A percentile compares a stretch with the other conserved stretches of the same genome.
These are phyloP conservation scores for Pseudotsuga menziesii DNA, from an alignment of 75 land plant genomes.

Conservation along the genomic window DNA sequence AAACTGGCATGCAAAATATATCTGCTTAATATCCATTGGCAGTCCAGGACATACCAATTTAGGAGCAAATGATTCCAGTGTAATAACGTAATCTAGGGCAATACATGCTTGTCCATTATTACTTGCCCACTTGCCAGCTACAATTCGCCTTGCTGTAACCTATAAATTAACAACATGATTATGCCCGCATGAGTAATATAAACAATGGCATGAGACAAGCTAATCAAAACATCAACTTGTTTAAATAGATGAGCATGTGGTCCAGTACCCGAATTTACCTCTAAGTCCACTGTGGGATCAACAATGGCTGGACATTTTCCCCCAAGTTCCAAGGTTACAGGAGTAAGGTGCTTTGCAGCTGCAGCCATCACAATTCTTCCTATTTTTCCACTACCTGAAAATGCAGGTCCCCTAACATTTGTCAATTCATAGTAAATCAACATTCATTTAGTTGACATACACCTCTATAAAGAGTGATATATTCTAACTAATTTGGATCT, in stretches of 20 bases:
- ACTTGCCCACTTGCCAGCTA: constrained; percentile 77
- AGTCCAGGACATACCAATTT: constrained; percentile 56
- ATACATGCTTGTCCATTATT: constrained; percentile 97
- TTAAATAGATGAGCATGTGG: neutral
- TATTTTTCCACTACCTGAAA: constrained; percentile 69
- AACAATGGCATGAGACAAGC: neutral
- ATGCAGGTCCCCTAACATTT: neutral
- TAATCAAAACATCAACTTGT: neutral
- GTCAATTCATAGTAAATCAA: neutral
- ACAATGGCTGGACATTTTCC: constrained; percentile 88
- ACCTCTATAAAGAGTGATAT: neutral
- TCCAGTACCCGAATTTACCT: constrained; percentile 32
- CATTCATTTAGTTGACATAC: neutral
- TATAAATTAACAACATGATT: constrained; percentile 12
- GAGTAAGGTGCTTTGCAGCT: constrained; percentile 96
- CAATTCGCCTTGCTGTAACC: constrained; percentile 82
- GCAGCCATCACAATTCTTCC: constrained; percentile 89
- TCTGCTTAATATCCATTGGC: neutral
- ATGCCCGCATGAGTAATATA: neutral
- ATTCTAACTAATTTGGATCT: neutral
- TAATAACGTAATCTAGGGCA: constrained; percentile 79
- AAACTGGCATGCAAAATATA: neutral
- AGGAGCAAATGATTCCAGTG: constrained; percentile 62
- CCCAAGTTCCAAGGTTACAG: constrained; percentile 93
- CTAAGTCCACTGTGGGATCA: constrained; percentile 63